These are phyloP conservation scores for Alternaria consortialis DNA, from an alignment of 2,329 filamentous ascomycete species.

Conservation along the genomic window DNA sequence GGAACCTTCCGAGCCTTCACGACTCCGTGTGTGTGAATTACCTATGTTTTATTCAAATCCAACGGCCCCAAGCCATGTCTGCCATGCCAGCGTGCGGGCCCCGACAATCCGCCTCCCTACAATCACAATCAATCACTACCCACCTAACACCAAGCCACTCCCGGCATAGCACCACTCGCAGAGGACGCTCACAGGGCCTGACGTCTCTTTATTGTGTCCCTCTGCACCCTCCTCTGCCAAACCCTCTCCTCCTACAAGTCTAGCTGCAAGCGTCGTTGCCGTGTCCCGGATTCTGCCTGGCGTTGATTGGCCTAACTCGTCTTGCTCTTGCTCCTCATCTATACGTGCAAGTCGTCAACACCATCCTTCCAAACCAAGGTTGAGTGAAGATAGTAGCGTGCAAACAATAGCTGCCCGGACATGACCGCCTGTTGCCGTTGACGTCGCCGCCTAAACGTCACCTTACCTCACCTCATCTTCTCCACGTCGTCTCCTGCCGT, in stretches of 20 bases:
- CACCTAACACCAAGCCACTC: constrained; percentile 23
- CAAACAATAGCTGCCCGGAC: constrained; percentile 23
- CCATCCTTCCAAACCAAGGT: constrained; percentile 33
- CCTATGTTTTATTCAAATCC: constrained; percentile 51
- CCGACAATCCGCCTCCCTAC: constrained; percentile 33
- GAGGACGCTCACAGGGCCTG: constrained; percentile 16
- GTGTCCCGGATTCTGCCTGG: constrained; percentile 38
- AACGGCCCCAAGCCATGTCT: constrained; percentile 50
- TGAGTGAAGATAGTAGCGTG: constrained; percentile 26
- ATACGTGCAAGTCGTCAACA: constrained; percentile 37
- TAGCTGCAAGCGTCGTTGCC: constrained; percentile 26
- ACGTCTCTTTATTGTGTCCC: constrained; percentile 29
- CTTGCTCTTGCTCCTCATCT: constrained; percentile 40
- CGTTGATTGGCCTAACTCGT: constrained; percentile 36
- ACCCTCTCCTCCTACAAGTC: constrained; percentile 15
- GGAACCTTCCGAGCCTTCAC: constrained; percentile 51
- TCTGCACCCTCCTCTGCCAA: constrained; percentile 29
- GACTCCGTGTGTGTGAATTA: constrained; percentile 47
- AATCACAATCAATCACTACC: constrained; percentile 21
- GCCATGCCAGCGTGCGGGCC: constrained; percentile 41
- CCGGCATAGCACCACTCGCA: constrained; percentile 20
- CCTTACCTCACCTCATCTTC: constrained; percentile 16
- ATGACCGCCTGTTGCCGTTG: constrained; percentile 28
- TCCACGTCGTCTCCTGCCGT: constrained; percentile 23
- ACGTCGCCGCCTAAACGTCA: constrained; percentile 19